phyloP scores from a whole-genome alignment of 2,329 filamentous ascomycete genomes.

The Blastomyces parvus region DNA sequence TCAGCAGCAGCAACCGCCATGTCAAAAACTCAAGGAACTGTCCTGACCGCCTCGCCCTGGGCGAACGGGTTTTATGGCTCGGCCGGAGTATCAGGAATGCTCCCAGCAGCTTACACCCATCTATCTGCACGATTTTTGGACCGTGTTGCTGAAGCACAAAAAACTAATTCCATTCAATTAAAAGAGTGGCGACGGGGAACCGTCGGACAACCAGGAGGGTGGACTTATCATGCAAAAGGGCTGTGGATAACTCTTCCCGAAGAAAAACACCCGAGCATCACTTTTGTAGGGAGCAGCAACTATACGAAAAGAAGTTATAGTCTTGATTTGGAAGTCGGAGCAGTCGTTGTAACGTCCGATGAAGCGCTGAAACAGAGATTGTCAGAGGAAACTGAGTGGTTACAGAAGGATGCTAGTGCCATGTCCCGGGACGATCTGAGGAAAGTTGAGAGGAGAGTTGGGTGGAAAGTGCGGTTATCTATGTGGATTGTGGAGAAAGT shows the following conservation, averaged over 20 bases:
- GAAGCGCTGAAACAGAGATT: slow-evolving; percentile 60
- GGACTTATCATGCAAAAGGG: slow-evolving; percentile 98
- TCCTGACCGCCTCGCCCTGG: slow-evolving; percentile 84
- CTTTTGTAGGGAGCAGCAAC: slow-evolving; percentile 82
- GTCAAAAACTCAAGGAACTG: slow-evolving; percentile 52
- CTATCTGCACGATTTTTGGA: slow-evolving; percentile 74
- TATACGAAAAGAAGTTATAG: slow-evolving; percentile 92
- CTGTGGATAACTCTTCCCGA: slow-evolving; percentile 66
- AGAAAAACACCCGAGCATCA: slow-evolving; percentile 61
- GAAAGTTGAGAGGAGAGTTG: slow-evolving; percentile 70
- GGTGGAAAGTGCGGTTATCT: slow-evolving; percentile 71
- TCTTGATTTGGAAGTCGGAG: slow-evolving; percentile 82
- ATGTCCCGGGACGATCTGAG: slow-evolving; percentile 71
- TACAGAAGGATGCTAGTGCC: slow-evolving; percentile 62
- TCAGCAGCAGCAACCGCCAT: slow-evolving; percentile 25
- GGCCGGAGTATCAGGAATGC: slow-evolving; percentile 75
- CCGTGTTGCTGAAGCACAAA: slow-evolving; percentile 45
- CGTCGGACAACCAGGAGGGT: slow-evolving; percentile 70
- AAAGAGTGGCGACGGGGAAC: slow-evolving; percentile 83
- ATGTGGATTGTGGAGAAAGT: slow-evolving; percentile 90
- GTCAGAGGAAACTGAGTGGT: slow-evolving; percentile 68
- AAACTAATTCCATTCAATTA: slow-evolving; percentile 54
- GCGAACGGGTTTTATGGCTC: slow-evolving; percentile 94
- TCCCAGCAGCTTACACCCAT: slow-evolving; percentile 86
- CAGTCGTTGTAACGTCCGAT: slow-evolving; percentile 73